Evolutionary conservation across 2,329 filamentous ascomycete genomes (phyloP).

Genomic region (Fusarium fujikuroi): DNA sequence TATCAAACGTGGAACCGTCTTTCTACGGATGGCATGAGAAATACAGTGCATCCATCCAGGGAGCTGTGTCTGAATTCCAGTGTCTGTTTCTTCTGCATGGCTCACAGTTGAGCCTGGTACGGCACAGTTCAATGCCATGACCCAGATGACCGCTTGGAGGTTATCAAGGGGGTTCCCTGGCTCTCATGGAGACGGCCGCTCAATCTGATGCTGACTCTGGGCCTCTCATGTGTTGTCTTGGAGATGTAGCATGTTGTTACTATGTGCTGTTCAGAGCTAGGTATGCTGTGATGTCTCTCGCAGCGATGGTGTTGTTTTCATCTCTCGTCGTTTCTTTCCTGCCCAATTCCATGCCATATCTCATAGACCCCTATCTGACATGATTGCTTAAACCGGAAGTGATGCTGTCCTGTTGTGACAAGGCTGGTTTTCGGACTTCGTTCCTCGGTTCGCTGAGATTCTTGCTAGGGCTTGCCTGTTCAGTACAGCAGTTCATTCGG

Average conservation of each 20-base stretch:
- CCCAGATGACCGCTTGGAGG: constrained; percentile 12
- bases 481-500: neutral
- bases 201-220: constrained; percentile 24
- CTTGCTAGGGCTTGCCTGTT: constrained; percentile 20
- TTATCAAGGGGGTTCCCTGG: constrained; percentile 25
- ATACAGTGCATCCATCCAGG: neutral
- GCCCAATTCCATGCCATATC: constrained; percentile 7
- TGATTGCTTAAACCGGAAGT: constrained; percentile 17
- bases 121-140: constrained; percentile 1
- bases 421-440: constrained; percentile 11
- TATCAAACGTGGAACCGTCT: constrained; percentile 28
- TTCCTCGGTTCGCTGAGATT: constrained; percentile 12
- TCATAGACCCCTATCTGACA: constrained; percentile 4
- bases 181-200: constrained; percentile 15
- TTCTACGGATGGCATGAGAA: constrained; percentile 23
- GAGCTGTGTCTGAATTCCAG: neutral
- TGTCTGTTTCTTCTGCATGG: constrained; percentile 10
- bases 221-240: constrained; percentile 31
- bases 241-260: constrained; percentile 22
- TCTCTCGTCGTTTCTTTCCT: constrained; percentile 15
- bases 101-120: constrained; percentile 10
- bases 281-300: constrained; percentile 26
- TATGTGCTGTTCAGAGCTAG: constrained; percentile 16
- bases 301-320: constrained; percentile 28
- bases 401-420: constrained; percentile 16